phyloP scores from a whole-genome alignment of 352 stramenopile species.

The Phytophthora constricta region DNA sequence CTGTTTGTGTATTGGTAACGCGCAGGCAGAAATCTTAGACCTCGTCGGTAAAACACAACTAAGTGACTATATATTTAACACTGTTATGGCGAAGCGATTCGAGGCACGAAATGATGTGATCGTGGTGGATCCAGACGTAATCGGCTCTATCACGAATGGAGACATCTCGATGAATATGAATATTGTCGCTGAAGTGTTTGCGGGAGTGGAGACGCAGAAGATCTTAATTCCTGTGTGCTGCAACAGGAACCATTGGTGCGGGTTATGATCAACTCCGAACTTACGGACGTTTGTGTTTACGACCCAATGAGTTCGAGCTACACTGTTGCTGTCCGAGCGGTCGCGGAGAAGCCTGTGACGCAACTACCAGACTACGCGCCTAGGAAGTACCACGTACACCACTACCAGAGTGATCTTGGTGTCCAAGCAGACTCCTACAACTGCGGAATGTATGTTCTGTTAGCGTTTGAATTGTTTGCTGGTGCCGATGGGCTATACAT shows the following conservation, averaged over 20 bases:
- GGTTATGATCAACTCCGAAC: neutral
- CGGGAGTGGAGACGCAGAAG: conserved; percentile 4
- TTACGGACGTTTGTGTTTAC: neutral
- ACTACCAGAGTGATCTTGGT: neutral
- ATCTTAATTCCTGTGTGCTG: conserved; percentile 3
- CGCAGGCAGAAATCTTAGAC: conserved; percentile 5
- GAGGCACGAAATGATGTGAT: neutral
- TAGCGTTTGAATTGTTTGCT: neutral
- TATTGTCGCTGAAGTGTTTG: neutral
- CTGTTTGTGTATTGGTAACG: neutral
- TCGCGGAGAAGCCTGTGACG: neutral
- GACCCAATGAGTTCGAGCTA: neutral
- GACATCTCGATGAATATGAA: neutral
- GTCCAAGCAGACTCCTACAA: neutral
- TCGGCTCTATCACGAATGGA: neutral
- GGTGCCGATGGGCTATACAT: neutral
- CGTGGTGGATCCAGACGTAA: neutral
- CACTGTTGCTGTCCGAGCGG: neutral
- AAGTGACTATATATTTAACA: neutral
- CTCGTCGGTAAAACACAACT: conserved; percentile 10
- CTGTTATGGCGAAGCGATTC: conserved; percentile 7
- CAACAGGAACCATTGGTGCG: neutral
- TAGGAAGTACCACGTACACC: neutral
- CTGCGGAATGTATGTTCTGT: neutral
- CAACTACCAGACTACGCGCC: neutral